Base-by-base conservation (phyloP, 768 basidiomycete genomes). In the Naganishia vaughanmartiniae region DNA sequence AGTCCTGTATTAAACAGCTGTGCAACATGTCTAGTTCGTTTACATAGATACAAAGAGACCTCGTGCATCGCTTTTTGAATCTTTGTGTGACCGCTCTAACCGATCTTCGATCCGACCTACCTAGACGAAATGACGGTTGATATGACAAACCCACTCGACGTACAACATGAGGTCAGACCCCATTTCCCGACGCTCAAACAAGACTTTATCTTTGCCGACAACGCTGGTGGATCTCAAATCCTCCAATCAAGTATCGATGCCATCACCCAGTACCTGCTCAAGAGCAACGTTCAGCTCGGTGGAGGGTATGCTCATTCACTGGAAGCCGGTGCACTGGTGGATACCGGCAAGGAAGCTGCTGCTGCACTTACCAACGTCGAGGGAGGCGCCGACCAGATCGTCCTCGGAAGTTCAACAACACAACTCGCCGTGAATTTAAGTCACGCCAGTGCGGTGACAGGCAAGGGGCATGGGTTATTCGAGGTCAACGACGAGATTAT, bases 211-310 rank as follows among this genome's bases (percentile, higher is more conserved):
- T 90, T 86, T 74, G 90, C 84, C 2, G 90, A 90, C 82, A 91
- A 89, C 70, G 90, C 90, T 0, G 90, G 89, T 0, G 90, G 89
- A 10, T 90, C 89, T 2, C 90, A 87, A 77, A 86, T 74, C 46
- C 81, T 86, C 0, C 82, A 84, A 57, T 81, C 80, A 58, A 87
- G 87, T 36, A 85, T 87, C 67, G 85, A 88, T 73, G 81, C 84
- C 53, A 85, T 90, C 74, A 83, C 83, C 26, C 87, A 89, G 76
- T 92, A 90, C 76, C 84, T 91, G 17, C 70, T 85, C 36, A 86
- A 88, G 81, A 87, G 88, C 10, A 91, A 91, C 75, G 89, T 86
- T 0, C 90, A 91, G 77, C 85, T 89, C 21, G 87, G 77, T 28
- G 89, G 89, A 9, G 86, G 87, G 67, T 91, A 91, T 76, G 84